Evolutionary conservation across 805 yeast genomes (phyloP), one percentile per base, ranked within the genome.

Genomic region (Nakazawaea siamensis): DNA sequence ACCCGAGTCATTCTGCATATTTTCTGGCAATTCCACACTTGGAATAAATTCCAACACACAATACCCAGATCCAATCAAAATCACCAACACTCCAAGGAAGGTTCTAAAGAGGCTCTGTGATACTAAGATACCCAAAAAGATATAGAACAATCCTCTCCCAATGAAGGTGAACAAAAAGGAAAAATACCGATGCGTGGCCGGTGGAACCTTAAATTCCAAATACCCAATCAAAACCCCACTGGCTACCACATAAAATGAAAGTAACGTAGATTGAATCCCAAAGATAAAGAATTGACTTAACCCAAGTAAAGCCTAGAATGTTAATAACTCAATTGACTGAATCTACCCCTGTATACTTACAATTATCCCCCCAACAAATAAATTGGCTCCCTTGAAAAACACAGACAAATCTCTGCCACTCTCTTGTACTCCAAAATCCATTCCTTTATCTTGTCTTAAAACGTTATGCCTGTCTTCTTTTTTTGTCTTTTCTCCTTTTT

Each of bases 1-100:
- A 3, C 60, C 60, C 24, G 65, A 64, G 28, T 64, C 76, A 25
- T 68, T 59, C 48, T 70, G 81, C 83, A 86, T 84, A 58, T 80
- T 84, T 38, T 73, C 81, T 14, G 95, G 96, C 19, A 87, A 80
- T 35, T 82, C 78, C 27, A 84, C 63, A 41, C 81, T 71, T 14
- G 88, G 86, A 18, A 82, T 56, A 33, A 80, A 79, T 55, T 85
- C 92, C 48, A 85, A 66, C 1, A 58, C 72, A 32, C 68, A 51
- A 55, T 66, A 85, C 3, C 57, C 70, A 16, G 73, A 50, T 19
- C 95, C 95, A 17, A 76, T 55, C 2, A 73, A 27, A 26, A 73
- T 67, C n/a, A 83, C 60, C 11, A 81, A 33, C 8, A 79, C 43
- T 2, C 80, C 79, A n/a, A 73, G 60, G 28, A 83, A 51, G 25